Conservation (phyloP, 169 alveolate species). For the Eimeria brunetti region DNA sequence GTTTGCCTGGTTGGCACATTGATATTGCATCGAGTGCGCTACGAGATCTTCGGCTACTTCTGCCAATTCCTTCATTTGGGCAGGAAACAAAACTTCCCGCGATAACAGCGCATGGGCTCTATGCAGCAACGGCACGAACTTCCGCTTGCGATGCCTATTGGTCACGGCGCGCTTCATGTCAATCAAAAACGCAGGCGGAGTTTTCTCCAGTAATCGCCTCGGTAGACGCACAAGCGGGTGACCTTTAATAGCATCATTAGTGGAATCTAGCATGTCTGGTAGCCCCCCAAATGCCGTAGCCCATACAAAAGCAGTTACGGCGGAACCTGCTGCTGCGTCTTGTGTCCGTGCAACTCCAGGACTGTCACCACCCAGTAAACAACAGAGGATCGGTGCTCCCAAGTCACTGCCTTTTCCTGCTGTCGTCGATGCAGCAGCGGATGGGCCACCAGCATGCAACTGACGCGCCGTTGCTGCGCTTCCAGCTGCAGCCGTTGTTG, state of each 20-base stretch:
- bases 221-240: conserved; percentile 38
- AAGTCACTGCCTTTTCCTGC: background rate
- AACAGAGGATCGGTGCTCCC: background rate
- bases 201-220: background rate
- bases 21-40: background rate
- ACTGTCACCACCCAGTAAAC: background rate
- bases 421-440: background rate
- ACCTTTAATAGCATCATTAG: background rate
- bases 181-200: background rate
- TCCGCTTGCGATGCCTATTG: background rate
- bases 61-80: background rate
- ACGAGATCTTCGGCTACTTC: background rate
- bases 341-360: background rate
- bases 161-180: background rate
- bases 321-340: background rate
- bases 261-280: background rate
- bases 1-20: background rate
- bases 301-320: background rate
- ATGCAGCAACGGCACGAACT: background rate
- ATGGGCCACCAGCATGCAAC: background rate
- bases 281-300: background rate
- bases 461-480: background rate
- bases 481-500: background rate
- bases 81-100: background rate
- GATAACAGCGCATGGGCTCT: background rate